phyloP scores from a whole-genome alignment of 768 basidiomycete species.

The Tremella yokohamensis region DNA sequence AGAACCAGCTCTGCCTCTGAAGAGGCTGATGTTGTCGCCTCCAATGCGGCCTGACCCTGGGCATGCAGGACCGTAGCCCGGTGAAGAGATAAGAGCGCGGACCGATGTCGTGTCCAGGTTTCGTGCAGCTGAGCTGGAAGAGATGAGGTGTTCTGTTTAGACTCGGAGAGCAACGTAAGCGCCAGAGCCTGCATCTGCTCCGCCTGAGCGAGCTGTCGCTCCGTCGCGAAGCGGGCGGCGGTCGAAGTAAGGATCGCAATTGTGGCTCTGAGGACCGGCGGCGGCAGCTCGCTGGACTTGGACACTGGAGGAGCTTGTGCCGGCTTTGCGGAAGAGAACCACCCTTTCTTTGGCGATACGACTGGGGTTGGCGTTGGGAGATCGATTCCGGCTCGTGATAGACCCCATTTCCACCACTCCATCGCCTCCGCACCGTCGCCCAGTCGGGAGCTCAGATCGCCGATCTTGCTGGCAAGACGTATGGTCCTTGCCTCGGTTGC shows the following conservation, averaged over 20 bases:
- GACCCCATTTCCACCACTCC: constrained; percentile 46
- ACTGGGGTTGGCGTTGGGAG: constrained; percentile 6
- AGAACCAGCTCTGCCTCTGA: constrained; percentile 12
- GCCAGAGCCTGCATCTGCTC: constrained; percentile 31
- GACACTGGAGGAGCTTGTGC: background rate
- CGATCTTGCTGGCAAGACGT: constrained; percentile 42
- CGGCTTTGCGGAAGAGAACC: constrained; percentile 8
- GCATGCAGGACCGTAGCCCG: constrained; percentile 39
- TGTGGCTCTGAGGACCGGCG: constrained; percentile 36
- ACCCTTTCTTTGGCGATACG: constrained; percentile 18
- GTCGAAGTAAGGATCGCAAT: constrained; percentile 41
- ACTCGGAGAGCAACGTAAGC: constrained; percentile 21
- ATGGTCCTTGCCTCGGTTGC: constrained; percentile 24
- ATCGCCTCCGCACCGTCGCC: constrained; percentile 29
- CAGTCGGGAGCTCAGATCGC: constrained; percentile 34
- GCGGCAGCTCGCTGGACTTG: constrained; percentile 8
- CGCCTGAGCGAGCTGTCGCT: constrained; percentile 23
- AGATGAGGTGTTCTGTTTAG: background rate
- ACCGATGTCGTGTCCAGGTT: constrained; percentile 37
- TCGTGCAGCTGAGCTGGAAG: constrained; percentile 29
- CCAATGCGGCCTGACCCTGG: constrained; percentile 13
- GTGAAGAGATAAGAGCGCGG: constrained; percentile 37
- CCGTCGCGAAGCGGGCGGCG: constrained; percentile 32
- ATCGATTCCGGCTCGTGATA: constrained; percentile 27
- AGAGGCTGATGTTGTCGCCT: constrained; percentile 14